Percentiles rank a stretch among this genome's conserved stretches.
These are phyloP conservation scores for Candida rishiriensis DNA, from an alignment of 805 yeast genomes.

Conservation along the genomic window DNA sequence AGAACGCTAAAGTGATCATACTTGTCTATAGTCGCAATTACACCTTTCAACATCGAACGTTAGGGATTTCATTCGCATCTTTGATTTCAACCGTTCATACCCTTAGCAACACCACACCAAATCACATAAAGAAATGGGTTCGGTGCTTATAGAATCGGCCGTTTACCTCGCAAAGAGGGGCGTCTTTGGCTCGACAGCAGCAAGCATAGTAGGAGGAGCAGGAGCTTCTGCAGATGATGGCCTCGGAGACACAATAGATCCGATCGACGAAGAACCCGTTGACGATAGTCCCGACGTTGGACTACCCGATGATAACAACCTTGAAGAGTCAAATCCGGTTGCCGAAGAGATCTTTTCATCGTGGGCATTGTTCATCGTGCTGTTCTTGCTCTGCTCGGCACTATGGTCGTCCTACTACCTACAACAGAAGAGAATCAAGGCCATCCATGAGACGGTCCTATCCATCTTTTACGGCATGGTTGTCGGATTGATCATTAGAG, in stretches of 20 bases:
- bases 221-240: constrained; percentile 6
- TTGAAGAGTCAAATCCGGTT: constrained; percentile 71
- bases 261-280: constrained; percentile 33
- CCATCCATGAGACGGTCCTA: constrained; percentile 95
- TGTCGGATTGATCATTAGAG: constrained; percentile 85
- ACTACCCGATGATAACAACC: constrained; percentile 45
- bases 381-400: constrained; percentile 78
- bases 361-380: constrained; percentile 91
- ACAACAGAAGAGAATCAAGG: constrained; percentile 86
- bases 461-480: constrained; percentile 96
- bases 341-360: constrained; percentile 94
- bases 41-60: too few species aligned
- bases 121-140: constrained; percentile 8
- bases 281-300: constrained; percentile 38
- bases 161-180: constrained; percentile 22
- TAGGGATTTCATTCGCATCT: too few species aligned
- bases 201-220: constrained; percentile 13
- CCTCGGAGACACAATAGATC: constrained; percentile 14
- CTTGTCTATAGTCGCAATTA: too few species aligned
- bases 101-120: neutral
- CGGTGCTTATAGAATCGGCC: constrained; percentile 18
- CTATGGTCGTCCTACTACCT: constrained; percentile 93
- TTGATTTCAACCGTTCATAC: too few species aligned
- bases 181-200: constrained; percentile 19
- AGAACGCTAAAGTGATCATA: too few species aligned